These are phyloP conservation scores for Helotiales sp. DNA, from an alignment of 2,329 filamentous ascomycete genomes.

Conservation along the genomic window DNA sequence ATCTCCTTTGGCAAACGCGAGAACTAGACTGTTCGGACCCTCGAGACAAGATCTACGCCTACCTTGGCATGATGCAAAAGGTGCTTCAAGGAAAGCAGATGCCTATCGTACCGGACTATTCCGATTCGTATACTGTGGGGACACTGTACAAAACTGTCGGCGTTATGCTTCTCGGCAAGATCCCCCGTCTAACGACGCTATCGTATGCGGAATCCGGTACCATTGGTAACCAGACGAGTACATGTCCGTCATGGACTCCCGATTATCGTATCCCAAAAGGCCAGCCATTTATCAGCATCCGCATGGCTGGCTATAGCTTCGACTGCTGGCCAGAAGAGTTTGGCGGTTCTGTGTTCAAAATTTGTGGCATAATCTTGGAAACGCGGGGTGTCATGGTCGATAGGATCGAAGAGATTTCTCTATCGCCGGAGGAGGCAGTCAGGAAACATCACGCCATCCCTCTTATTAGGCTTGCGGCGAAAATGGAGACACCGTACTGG, in stretches of 20 bases:
- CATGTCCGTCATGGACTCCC: slow-evolving; percentile 5
- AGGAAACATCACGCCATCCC: not conserved
- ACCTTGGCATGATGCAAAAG: slow-evolving; percentile 6
- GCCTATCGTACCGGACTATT: slow-evolving; percentile 1
- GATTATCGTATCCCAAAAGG: too few species aligned
- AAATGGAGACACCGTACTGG: not conserved
- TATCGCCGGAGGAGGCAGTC: not conserved
- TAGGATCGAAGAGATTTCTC: not conserved
- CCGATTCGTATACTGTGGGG: not conserved
- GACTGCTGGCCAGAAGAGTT: too few species aligned
- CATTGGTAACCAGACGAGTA: too few species aligned
- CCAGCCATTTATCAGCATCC: too few species aligned
- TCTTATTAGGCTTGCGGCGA: not conserved
- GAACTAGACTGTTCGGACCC: slow-evolving; percentile 1
- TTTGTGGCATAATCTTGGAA: too few species aligned
- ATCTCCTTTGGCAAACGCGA: not conserved
- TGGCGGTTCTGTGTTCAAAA: too few species aligned
- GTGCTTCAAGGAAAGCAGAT: not conserved
- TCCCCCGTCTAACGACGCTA: not conserved
- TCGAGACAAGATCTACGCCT: slow-evolving; percentile 12
- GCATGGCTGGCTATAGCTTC: too few species aligned
- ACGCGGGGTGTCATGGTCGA: too few species aligned
- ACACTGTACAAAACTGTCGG: not conserved
- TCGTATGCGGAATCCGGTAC: slow-evolving; percentile 4
- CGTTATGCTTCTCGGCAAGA: not conserved